phyloP scores from a whole-genome alignment of 192 early-diverging fungal genomes.

The Rhizophagus prolifer region DNA sequence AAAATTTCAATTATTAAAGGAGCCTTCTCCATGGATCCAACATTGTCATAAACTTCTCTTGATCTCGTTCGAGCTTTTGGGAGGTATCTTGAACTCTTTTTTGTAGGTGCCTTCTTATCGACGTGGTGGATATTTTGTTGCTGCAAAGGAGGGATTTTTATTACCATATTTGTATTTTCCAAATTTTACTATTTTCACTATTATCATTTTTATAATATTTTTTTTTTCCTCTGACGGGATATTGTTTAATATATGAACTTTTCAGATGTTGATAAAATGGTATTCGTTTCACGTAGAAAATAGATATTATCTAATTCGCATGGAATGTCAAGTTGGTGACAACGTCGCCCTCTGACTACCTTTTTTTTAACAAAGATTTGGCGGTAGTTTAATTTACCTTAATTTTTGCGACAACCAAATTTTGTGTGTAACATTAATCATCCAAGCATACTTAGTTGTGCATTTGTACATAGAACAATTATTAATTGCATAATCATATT shows the following conservation, averaged over 20 bases:
- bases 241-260: not conserved
- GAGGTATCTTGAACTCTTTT: not conserved
- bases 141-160: not conserved
- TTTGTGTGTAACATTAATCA: not conserved
- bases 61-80: not conserved
- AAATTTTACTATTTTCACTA: not conserved
- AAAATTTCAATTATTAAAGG: not conserved
- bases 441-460: not conserved
- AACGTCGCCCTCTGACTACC: not conserved
- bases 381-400: slow-evolving; percentile 12
- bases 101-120: not conserved
- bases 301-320: slow-evolving; percentile 6
- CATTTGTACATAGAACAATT: slow-evolving; percentile 15
- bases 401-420: not conserved
- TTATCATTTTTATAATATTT: not conserved
- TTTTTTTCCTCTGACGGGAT: not conserved
- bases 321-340: slow-evolving; percentile 8
- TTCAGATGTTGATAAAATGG: not conserved
- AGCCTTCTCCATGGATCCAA: slow-evolving; percentile 2
- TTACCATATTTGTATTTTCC: not conserved
- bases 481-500: not conserved
- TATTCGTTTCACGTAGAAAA: not conserved
- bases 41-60: slow-evolving; percentile 5
- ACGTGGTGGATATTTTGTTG: not conserved
- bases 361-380: slow-evolving; percentile 13